Evolutionary conservation across 208 protist genomes (phyloP), one percentile per base, ranked within the genome.

Genomic region (Kentomonas sorsogonicus): DNA sequence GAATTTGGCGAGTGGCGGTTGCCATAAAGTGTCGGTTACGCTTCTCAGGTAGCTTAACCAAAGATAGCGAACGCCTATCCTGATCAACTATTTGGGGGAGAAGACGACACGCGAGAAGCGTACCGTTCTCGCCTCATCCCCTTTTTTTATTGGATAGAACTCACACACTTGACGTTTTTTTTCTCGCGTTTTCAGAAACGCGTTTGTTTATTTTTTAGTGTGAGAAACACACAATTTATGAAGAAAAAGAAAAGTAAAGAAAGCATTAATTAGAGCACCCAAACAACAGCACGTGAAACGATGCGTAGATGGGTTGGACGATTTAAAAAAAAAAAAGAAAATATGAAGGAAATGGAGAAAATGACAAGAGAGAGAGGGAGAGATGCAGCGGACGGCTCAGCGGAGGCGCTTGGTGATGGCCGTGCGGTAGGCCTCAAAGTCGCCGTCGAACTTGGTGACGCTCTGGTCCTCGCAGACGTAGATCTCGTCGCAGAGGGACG

Each of bases 401-500:
- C 79, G 77, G 64, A 94, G 67, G 56, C 77, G 45, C 60, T 88
- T 91, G 29, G 77, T 74, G 31, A 94, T 75, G 51, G 73, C 51
- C 41, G 88, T 86, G 30, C 90, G 84, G 77, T 97, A 97, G 47
- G 86, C 86, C 3, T 66, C 45, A 54, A 97, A 97, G 76, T 94
- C 84, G 13, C 87, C 86, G 18, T 94, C 80, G 61, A 88, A 94
- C 46, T 82, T 76, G 25, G 64, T 83, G 41, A 97, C 69, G 7
- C 56, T 75, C 57, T 73, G 50, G 69, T 89, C 72, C 41, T 79
- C 87, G 61, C 79, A 94, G 1, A 96, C 88, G 48, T 78, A 96
- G 45, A 97, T 86, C 56, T 97, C 87, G 60, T 95, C 86, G 63
- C 89, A 96, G 3, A 96, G 69, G 0, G 86, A 91, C 25, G 79